A percentile compares a stretch with the other conserved stretches of the same genome.
Conservation (phyloP, 345 rosid species). For the Eucalyptus cloeziana region DNA sequence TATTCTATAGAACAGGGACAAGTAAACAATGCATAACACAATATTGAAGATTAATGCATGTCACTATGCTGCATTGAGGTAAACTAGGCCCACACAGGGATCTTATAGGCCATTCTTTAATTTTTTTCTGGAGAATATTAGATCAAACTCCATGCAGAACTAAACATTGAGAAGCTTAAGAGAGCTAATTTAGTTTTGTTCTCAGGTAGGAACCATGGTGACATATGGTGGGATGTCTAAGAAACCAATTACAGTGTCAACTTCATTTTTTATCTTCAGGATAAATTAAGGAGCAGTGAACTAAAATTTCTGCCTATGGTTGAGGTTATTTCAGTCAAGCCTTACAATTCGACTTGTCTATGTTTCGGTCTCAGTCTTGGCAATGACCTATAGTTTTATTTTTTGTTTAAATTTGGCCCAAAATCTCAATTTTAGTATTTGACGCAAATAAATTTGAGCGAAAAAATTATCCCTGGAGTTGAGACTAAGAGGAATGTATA, state of each 20-base stretch:
- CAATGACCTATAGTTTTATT: background rate
- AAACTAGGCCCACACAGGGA: background rate
- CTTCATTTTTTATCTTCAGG: too few relatives aligned
- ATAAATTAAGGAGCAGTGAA: background rate
- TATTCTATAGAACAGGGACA: slow-evolving; percentile 28
- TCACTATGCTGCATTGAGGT: background rate
- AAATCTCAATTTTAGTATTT: background rate
- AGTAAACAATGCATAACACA: background rate
- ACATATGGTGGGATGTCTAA: too few relatives aligned
- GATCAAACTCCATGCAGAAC: background rate
- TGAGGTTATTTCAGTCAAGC: background rate
- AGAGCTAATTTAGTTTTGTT: too few relatives aligned
- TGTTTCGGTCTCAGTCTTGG: background rate
- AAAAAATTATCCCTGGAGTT: too few relatives aligned
- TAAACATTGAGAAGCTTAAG: background rate
- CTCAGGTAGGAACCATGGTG: too few relatives aligned
- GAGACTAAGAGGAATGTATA: too few relatives aligned
- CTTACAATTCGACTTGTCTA: background rate
- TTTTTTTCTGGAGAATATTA: background rate
- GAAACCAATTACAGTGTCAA: too few relatives aligned
- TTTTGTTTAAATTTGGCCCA: background rate
- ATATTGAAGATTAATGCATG: background rate
- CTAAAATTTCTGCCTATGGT: background rate
- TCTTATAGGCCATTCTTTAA: background rate
- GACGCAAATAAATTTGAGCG: background rate